These are phyloP conservation scores for Paraglomus brasilianum DNA, from an alignment of 192 early-diverging fungal species.

Conservation along the genomic window DNA sequence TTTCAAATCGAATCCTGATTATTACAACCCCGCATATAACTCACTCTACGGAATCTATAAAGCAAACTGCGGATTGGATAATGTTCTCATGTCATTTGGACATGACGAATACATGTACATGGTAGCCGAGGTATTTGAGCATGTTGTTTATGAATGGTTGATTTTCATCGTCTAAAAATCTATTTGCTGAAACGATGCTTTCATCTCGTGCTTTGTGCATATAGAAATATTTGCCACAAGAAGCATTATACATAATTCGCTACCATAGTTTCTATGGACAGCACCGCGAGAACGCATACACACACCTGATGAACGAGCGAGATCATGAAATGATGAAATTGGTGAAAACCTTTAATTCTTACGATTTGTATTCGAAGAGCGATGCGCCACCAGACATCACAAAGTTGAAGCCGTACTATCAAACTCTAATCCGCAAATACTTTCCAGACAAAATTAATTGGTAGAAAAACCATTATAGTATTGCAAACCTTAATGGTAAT, in stretches of 20 bases:
- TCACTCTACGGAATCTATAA: conserved; percentile 48
- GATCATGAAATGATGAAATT: conserved; percentile 46
- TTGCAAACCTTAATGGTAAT: neutral
- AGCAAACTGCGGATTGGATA: conserved; percentile 47
- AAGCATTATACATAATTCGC: conserved; percentile 48
- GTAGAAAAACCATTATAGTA: conserved; percentile 25
- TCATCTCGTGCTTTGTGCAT: neutral
- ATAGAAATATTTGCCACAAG: conserved; percentile 39
- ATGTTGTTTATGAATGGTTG: neutral
- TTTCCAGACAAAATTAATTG: conserved; percentile 47
- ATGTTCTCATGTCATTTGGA: conserved; percentile 48
- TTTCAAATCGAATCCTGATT: conserved; percentile 46
- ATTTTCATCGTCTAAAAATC: no score
- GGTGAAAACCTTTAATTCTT: conserved; percentile 52
- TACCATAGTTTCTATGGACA: conserved; percentile 55
- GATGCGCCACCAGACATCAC: conserved; percentile 41
- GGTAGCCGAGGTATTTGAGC: conserved; percentile 33
- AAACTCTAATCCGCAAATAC: conserved; percentile 45
- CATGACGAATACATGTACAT: conserved; percentile 59
- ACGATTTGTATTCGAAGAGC: conserved; percentile 53
- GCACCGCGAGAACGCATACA: conserved; percentile 44
- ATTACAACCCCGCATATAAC: conserved; percentile 31
- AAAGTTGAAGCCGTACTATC: conserved; percentile 42
- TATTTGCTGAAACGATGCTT: no score
- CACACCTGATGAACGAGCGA: conserved; percentile 42